Conservation (phyloP, 2,329 filamentous ascomycete genomes). For the Pseudogymnoascus sp. region DNA sequence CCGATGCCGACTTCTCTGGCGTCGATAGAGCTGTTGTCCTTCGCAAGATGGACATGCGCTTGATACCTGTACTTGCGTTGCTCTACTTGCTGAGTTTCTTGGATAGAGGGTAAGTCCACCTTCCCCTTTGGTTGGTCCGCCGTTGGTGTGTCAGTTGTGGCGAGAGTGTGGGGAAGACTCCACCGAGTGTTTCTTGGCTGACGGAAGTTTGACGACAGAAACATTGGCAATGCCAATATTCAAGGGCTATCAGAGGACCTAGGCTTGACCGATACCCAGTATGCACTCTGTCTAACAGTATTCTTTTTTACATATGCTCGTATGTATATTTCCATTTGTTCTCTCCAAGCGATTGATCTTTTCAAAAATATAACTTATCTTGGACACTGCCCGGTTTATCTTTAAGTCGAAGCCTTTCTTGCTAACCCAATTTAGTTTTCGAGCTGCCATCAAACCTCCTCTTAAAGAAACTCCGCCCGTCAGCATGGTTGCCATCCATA, state of each 20-base stretch:
- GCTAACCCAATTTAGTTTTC: neutral
- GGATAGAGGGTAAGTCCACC: slow-evolving; percentile 41
- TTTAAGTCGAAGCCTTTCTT: neutral
- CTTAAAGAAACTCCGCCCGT: slow-evolving; percentile 38
- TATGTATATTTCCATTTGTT: neutral
- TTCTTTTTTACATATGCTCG: slow-evolving; percentile 46
- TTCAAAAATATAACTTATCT: neutral
- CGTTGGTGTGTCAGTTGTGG: neutral
- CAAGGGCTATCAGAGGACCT: slow-evolving; percentile 14
- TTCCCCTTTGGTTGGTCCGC: neutral
- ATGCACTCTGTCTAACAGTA: slow-evolving; percentile 37
- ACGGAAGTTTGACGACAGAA: slow-evolving; percentile 46
- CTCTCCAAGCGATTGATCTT: neutral
- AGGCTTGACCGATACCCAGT: slow-evolving; percentile 12
- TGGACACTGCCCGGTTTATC: neutral
- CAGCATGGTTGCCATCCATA: slow-evolving; percentile 59
- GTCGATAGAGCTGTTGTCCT: slow-evolving; percentile 10
- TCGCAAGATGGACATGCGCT: slow-evolving; percentile 50
- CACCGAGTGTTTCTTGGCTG: neutral
- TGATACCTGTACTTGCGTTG: slow-evolving; percentile 61
- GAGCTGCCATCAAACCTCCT: slow-evolving; percentile 33
- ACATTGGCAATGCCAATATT: slow-evolving; percentile 47
- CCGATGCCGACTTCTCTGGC: neutral
- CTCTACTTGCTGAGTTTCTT: slow-evolving; percentile 72
- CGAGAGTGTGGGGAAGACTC: neutral